Base-by-base conservation (phyloP, 108 stramenopile species). In the Cylindrotheca fusiformis region DNA sequence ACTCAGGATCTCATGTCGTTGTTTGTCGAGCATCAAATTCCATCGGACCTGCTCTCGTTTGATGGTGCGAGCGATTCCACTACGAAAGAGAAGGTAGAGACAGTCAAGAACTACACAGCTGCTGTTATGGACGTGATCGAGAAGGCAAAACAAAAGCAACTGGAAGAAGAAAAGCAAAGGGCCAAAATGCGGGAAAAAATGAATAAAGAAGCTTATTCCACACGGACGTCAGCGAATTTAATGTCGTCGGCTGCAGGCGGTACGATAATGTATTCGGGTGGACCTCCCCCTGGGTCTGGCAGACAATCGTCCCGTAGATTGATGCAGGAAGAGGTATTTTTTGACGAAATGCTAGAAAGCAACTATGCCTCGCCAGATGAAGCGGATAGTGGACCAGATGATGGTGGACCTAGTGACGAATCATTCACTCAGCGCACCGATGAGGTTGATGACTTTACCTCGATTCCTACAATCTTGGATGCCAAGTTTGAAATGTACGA, bases 1-100 rank as follows among this genome's bases (percentile, higher is more conserved):
- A 90, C 91, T 0, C 84, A 91, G 62, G 85, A 91, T 60, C 81
- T 95, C 6, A 82, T 93, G 84, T 57, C 72, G 6, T 68, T 93
- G 32, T 93, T 95, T 67, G 64, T 88, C 2, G 86, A 93, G 21
- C 91, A 87, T 58, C 91, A 93, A 68, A 80, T 95, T 33, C 91
- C 95, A 18, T 79, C 84, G 19, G 91, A 93, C 65, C 54, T 95
- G 51, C 45, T 95, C 5, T 85, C 88, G 1, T 95, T 72, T 73
- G 86, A 84, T 72, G 88, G 86, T 2, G 33, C 33, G 3, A 41
- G 36, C 36, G 68, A 41, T 29, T 60, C 65, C 10, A 48, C 74
- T 10, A 45, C 55, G 8, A 51, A 62, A 23, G 78, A 76, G 24
- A 91, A 88, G 57, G 48, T 94, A 20, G 56, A 58, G n/a, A 65